Conservation (phyloP, 1,284 basidiomycete genomes). For the Trichosporon sp. region DNA sequence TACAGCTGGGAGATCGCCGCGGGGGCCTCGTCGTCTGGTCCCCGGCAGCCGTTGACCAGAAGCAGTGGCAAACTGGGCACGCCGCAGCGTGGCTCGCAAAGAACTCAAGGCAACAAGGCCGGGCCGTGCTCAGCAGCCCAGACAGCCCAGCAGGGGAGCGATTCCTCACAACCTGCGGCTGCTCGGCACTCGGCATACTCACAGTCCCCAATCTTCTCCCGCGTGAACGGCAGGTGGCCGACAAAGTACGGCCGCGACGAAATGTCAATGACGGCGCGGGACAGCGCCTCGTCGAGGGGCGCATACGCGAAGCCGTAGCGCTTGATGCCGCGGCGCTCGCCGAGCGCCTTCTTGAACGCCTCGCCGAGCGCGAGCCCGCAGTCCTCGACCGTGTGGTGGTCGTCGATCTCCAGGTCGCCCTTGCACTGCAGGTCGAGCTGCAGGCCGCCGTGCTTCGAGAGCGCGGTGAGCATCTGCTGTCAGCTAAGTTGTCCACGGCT, state of each 20-base stretch:
- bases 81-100: too few relatives aligned
- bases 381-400: conserved; percentile 98
- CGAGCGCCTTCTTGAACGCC: conserved; percentile 92
- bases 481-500: background rate
- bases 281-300: conserved; percentile 92
- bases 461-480: conserved; percentile 82
- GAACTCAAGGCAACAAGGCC: too few relatives aligned
- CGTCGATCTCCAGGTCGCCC: conserved; percentile 96
- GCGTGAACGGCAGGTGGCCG: conserved; percentile 78
- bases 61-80: too few relatives aligned
- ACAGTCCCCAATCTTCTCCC: conserved; percentile 93
- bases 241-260: conserved; percentile 95
- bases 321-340: conserved; percentile 89
- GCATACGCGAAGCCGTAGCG: conserved; percentile 96
- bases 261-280: conserved; percentile 94
- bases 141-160: too few relatives aligned
- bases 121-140: too few relatives aligned
- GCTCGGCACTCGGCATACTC: conserved; percentile 26
- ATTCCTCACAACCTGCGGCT: background rate
- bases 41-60: background rate
- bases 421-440: conserved; percentile 84
- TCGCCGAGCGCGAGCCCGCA: conserved; percentile 86
- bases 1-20: background rate
- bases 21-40: too few relatives aligned
- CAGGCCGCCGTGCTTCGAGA: conserved; percentile 91